Evolutionary conservation across 371 early-diverging fungal species (phyloP), one percentile per base, ranked within the genome.

Genomic region (Circinella umbellata): DNA sequence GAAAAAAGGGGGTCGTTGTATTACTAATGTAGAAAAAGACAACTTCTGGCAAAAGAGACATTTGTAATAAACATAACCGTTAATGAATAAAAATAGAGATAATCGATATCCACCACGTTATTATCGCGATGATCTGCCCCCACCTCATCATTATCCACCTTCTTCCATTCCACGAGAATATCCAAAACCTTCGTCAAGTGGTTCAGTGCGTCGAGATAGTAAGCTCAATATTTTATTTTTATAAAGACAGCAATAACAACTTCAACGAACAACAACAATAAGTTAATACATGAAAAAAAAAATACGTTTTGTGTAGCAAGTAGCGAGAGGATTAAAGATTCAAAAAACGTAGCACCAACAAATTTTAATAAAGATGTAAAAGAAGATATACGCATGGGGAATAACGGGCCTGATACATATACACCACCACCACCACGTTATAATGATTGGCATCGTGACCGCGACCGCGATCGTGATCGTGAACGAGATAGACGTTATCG

Each of bases 391-490:
- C 51, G 53, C 10, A 0, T 37, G 7, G 48, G 51, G 1, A 64
- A 37, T 49, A 51, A 7, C 13, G 37, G 65, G 5, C 48, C 65
- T 37, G 65, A 64, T 37, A 53, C 76, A 46, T 69, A 71, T 65
- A 59, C 76, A 60, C 67, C 68, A 10, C 70, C 68, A 10, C 70
- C 71, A 9, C 51, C 78, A 42, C 54, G 67, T n/a, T 42, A 42
- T 42, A 42, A 42, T 42, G 42, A 42, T 42, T 42, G 42, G 42
- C 42, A 42, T 42, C 72, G 82, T n/a, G 79, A 83, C 48, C 67
- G 66, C 47, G 84, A 84, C 60, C 81, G 82, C 79, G 82, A 78
- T 15, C 77, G 82, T 4, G 79, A 77, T n/a, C 70, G 84, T 60
- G 86, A 86, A 3, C 64, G 86, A 63, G 75, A 81, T 1, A 62